phyloP scores from a whole-genome alignment of 805 yeast genomes.

The Lachancea quebecensis region DNA sequence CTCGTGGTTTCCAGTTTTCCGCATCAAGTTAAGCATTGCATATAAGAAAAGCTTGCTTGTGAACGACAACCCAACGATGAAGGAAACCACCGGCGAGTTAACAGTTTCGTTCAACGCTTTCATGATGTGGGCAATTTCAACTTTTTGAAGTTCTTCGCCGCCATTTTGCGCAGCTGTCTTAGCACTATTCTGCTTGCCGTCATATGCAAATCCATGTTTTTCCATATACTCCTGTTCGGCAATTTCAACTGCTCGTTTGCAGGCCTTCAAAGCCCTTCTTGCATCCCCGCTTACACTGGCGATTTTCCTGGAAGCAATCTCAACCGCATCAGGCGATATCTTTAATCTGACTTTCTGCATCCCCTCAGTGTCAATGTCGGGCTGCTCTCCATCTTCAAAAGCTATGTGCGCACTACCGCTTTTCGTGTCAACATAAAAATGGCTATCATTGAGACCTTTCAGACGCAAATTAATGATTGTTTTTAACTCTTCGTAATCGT shows the following conservation, averaged over 20 bases:
- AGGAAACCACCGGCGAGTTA: conserved; percentile 60
- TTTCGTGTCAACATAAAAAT: conserved; percentile 30
- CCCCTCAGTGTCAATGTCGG: conserved; percentile 3
- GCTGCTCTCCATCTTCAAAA: conserved; percentile 12
- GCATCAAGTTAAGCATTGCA: conserved; percentile 55
- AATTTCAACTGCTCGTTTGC: conserved; percentile 82
- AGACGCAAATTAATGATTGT: conserved; percentile 68
- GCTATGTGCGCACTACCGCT: conserved; percentile 34
- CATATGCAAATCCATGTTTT: conserved; percentile 30
- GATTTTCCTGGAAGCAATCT: conserved; percentile 87
- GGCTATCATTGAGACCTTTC: conserved; percentile 38
- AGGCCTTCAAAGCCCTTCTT: conserved; percentile 79
- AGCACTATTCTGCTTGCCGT: conserved; percentile 20
- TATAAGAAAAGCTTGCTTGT: conserved; percentile 66
- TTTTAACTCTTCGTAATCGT: conserved; percentile 70
- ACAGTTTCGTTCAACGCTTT: conserved; percentile 76
- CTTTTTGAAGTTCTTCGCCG: conserved; percentile 41
- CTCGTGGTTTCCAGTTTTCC: conserved; percentile 66
- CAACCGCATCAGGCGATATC: conserved; percentile 67
- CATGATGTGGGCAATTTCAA: conserved; percentile 67
- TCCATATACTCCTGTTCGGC: conserved; percentile 59
- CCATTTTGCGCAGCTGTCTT: conserved; percentile 15
- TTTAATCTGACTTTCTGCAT: conserved; percentile 29
- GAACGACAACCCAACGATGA: conserved; percentile 54
- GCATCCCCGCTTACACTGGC: conserved; percentile 98